Conservation (phyloP, 2,329 filamentous ascomycete species). For the Phaeosphaeria sp. region DNA sequence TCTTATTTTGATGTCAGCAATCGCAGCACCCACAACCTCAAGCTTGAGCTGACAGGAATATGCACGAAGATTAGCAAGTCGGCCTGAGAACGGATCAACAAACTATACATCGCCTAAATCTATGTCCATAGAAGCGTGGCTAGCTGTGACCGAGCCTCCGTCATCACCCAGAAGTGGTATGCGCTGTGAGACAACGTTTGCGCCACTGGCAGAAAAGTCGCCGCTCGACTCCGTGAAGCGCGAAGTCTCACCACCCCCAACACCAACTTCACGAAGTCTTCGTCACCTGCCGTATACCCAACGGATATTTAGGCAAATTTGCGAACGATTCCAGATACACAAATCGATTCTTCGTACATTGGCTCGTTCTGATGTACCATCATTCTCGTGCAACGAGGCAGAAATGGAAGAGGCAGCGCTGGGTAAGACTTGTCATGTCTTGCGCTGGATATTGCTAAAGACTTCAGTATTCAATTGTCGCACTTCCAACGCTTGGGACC, state of each 20-base stretch:
- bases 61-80: slow-evolving; percentile 10
- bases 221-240: no score
- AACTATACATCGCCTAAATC: neutral
- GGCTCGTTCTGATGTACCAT: slow-evolving; percentile 19
- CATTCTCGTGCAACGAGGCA: slow-evolving; percentile 13
- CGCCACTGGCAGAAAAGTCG: slow-evolving; percentile 10
- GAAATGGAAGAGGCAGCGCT: slow-evolving; percentile 13
- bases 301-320: slow-evolving; percentile 14
- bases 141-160: neutral
- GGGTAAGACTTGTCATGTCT: slow-evolving; percentile 4
- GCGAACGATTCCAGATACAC: slow-evolving; percentile 15
- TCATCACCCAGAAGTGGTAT: neutral
- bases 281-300: slow-evolving; percentile 15
- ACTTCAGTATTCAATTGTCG: slow-evolving; percentile 27
- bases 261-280: neutral
- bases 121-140: slow-evolving; percentile 6
- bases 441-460: neutral
- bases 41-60: neutral
- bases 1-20: slow-evolving; percentile 15
- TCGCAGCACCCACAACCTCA: neutral
- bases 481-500: slow-evolving; percentile 20
- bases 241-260: no score
- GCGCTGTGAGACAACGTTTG: slow-evolving; percentile 10
- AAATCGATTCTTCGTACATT: slow-evolving; percentile 18
- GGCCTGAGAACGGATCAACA: slow-evolving; percentile 5